Evolutionary conservation across 306 rosid species (phyloP), one percentile per base, ranked within the genome.

Genomic region (Sindora glabra): DNA sequence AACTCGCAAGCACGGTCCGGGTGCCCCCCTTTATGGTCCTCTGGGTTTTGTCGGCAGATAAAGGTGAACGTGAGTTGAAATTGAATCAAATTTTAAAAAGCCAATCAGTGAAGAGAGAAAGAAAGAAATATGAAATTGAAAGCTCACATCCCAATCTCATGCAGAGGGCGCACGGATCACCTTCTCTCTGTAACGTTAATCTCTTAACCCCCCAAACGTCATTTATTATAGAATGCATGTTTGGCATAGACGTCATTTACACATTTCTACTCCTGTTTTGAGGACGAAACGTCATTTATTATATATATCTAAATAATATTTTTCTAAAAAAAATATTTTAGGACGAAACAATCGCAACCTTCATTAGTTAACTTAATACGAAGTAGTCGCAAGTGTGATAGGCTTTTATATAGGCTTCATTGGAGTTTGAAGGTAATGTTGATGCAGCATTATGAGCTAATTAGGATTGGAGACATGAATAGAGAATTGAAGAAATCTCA

Each of bases 21-120:
- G 77, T 54, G 61, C 78, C 3, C 64, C 51, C 51, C 68, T 71
- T 78, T 73, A 67, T 56, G 77, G 70, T 52, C 52, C 76, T 80
- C 56, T 25, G 73, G 59, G 70, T 73, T 83, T 56, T 86, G 90
- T 86, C 95, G 95, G 95, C 95, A 86, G 87, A 78, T 61, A 71
- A 80, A 77, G 57, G 67, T 50, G 25, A 65, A 64, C 47, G n/a
- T n/a, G n/a, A n/a, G n/a, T n/a, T n/a, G 50, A 61, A 59, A 60
- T 48, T 29, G 64, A 71, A 53, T 51, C 48, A 55, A 65, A 64
- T 57, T 74, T 67, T n/a, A n/a, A n/a, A n/a, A n/a, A 50, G 54
- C 65, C 68, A 52, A 47, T 66, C 45, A 72, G 59, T 54, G 52
- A 34, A n/a, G n/a, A n/a, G n/a, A n/a, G n/a, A n/a, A n/a, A n/a